These are phyloP conservation scores for Eucalyptus victrix DNA, from an alignment of 345 rosid genomes.

Conservation along the genomic window DNA sequence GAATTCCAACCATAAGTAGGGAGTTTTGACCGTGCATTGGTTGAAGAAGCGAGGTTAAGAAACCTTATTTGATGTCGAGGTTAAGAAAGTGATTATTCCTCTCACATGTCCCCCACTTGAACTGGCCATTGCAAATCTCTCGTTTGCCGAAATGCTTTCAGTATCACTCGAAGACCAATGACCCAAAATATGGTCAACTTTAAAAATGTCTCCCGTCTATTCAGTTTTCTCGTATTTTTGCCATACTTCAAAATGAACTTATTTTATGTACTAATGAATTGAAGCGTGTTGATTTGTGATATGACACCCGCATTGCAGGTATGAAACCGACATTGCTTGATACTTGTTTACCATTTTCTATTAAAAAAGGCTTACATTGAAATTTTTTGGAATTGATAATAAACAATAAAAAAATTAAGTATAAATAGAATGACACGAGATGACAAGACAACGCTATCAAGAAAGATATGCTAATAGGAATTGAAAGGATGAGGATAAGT, in stretches of 20 bases:
- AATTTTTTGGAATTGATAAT: no score
- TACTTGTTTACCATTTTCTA: no score
- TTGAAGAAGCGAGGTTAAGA: not conserved
- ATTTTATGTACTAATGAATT: not conserved
- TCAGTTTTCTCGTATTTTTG: not conserved
- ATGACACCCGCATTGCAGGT: not conserved
- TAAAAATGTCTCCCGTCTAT: not conserved
- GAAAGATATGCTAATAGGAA: no score
- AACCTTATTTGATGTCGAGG: not conserved
- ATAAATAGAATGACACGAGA: no score
- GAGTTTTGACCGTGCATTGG: not conserved
- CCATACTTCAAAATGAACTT: not conserved
- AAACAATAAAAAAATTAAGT: no score
- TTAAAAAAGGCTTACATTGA: no score
- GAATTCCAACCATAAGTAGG: not conserved
- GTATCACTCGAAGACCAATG: not conserved
- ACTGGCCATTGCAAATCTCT: not conserved
- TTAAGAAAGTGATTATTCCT: not conserved
- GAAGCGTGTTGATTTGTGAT: not conserved
- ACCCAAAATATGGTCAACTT: not conserved
- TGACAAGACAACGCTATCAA: fast-evolving
- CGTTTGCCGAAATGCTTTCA: not conserved
- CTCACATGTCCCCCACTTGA: not conserved
- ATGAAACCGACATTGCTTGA: not conserved
- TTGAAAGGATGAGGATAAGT: no score